These are phyloP conservation scores for Botrytis elliptica DNA, from an alignment of 2,329 filamentous ascomycete species.

Conservation along the genomic window DNA sequence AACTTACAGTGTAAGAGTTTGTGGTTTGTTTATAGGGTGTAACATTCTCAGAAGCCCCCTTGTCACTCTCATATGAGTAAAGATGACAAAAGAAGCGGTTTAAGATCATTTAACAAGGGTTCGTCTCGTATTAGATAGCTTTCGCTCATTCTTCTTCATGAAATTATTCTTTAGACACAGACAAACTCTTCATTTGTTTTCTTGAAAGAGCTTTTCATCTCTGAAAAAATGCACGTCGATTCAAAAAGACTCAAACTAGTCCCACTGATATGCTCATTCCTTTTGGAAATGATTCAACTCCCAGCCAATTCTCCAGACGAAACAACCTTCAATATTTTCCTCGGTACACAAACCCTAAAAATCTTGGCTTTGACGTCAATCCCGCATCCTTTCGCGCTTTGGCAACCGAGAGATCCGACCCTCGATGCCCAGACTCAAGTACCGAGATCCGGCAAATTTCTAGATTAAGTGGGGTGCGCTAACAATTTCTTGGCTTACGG, in stretches of 20 bases:
- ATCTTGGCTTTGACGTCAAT: no score
- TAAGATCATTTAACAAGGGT: background rate
- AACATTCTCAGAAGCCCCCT: background rate
- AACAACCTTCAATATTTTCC: no score
- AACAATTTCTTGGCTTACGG: background rate
- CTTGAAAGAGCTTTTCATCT: no score
- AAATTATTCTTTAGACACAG: background rate
- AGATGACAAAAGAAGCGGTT: background rate
- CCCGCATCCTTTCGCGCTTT: background rate
- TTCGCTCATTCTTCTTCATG: background rate
- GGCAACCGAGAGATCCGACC: background rate
- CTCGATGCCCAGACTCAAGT: background rate
- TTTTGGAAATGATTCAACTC: no score
- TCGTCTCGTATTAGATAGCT: background rate
- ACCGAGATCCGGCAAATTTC: background rate
- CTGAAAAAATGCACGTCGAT: no score
- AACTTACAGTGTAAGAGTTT: background rate
- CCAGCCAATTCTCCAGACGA: no score
- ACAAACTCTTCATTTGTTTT: background rate
- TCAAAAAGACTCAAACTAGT: no score
- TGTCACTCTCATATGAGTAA: background rate
- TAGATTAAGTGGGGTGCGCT: background rate
- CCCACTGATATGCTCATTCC: no score
- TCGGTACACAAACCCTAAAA: no score
- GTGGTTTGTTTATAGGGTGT: background rate